phyloP scores from a whole-genome alignment of 257 asterid species.

The Solanum tarijense region DNA sequence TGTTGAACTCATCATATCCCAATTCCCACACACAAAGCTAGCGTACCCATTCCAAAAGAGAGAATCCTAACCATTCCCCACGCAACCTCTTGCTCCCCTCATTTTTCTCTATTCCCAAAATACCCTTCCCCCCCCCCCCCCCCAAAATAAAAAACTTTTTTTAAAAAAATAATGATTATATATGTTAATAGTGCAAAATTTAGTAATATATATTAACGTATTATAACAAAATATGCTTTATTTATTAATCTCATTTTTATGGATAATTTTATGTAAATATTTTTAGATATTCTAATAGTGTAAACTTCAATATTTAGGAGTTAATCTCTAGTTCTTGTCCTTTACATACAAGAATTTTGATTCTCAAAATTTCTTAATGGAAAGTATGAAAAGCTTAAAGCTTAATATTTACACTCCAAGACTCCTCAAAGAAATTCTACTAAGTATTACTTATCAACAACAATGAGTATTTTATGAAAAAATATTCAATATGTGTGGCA shows the following conservation, averaged over 20 bases:
- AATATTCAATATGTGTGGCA: not conserved
- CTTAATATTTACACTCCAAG: not conserved
- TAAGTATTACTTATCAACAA: not conserved
- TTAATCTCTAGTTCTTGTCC: not conserved
- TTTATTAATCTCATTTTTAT: no score
- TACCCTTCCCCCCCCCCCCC: constrained; percentile 8
- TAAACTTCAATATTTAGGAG: not conserved
- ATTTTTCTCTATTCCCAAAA: constrained; percentile 9
- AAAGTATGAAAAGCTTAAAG: not conserved
- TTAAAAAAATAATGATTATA: no score
- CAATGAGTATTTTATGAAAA: not conserved
- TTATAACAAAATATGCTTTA: not conserved
- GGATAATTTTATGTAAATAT: no score
- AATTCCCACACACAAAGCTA: constrained; percentile 29
- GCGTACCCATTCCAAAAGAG: constrained; percentile 87
- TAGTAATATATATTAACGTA: not conserved
- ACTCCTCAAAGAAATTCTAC: not conserved
- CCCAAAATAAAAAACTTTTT: not conserved
- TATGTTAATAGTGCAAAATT: no score
- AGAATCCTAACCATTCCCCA: constrained; percentile 49
- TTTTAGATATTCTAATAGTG: not conserved
- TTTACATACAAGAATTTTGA: not conserved
- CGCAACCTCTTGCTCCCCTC: constrained; percentile 44
- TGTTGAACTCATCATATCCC: constrained; percentile 1
- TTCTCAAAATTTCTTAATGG: not conserved